A percentile compares a stretch with the other conserved stretches of the same genome.
Evolutionary conservation across 371 early-diverging fungal species (phyloP).

Genomic region (Mucor irregularis): DNA sequence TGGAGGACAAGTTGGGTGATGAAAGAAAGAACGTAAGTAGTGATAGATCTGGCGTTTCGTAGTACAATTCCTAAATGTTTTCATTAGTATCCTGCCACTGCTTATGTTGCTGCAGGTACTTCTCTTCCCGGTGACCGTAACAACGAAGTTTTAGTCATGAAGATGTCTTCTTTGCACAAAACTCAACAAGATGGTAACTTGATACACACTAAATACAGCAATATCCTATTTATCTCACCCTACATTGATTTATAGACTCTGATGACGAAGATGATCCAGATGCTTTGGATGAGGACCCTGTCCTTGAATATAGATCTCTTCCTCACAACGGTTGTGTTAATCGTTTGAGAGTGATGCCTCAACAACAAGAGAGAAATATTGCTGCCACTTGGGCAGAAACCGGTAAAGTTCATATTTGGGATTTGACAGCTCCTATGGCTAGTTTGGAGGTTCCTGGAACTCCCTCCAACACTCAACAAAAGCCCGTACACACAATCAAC

Average conservation of each 20-base stretch:
- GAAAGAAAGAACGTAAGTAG: constrained; percentile 70
- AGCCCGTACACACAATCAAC: constrained; percentile 78
- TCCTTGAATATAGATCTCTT: constrained; percentile 80
- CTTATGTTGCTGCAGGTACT: constrained; percentile 93
- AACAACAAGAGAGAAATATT: constrained; percentile 59
- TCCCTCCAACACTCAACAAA: constrained; percentile 58
- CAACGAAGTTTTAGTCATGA: constrained; percentile 92
- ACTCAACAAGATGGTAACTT: constrained; percentile 84
- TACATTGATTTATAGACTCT: too few relatives aligned
- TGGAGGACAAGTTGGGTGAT: constrained; percentile 82
- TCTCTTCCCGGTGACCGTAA: constrained; percentile 83
- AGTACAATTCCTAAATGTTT: neutral
- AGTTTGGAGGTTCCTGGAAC: constrained; percentile 82
- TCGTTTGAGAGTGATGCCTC: constrained; percentile 79
- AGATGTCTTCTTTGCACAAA: constrained; percentile 87
- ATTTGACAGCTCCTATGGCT: constrained; percentile 71
- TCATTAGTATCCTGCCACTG: constrained; percentile 82
- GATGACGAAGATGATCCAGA: constrained; percentile 81
- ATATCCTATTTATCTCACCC: too few relatives aligned
- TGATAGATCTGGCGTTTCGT: neutral
- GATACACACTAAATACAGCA: too few relatives aligned
- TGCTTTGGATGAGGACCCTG: constrained; percentile 89
- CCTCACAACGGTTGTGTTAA: constrained; percentile 93
- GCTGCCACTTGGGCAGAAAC: constrained; percentile 95
- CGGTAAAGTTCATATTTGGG: constrained; percentile 92